phyloP scores from a whole-genome alignment of 305 asterid species.

The Withania somnifera region DNA sequence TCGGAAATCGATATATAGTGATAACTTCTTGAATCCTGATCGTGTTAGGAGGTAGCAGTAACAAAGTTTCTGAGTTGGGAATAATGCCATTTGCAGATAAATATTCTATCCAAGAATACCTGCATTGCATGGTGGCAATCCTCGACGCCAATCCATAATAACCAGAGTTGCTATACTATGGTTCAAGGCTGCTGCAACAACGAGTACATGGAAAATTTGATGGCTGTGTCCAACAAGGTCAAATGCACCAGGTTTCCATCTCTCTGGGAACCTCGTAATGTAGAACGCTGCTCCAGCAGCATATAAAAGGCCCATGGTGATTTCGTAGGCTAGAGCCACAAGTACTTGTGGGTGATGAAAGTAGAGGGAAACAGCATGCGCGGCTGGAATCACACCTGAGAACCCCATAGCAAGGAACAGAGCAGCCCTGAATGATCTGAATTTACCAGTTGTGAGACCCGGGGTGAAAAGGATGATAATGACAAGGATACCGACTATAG shows the following conservation, averaged over 20 bases:
- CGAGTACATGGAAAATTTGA: constrained; percentile 56
- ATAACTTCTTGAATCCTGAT: not conserved
- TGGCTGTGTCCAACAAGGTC: constrained; percentile 65
- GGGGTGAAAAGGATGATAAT: constrained; percentile 60
- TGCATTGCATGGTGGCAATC: constrained; percentile 19
- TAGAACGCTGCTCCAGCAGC: constrained; percentile 46
- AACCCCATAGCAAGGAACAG: constrained; percentile 80
- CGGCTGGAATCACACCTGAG: constrained; percentile 77
- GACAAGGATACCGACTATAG: constrained; percentile 36
- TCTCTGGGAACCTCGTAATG: constrained; percentile 48
- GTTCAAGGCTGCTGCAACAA: constrained; percentile 59
- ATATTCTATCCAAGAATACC: not conserved
- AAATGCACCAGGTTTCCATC: constrained; percentile 54
- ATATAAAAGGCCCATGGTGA: constrained; percentile 53
- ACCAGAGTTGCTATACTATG: constrained; percentile 56
- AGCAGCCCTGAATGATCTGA: constrained; percentile 49
- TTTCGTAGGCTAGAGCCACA: constrained; percentile 55
- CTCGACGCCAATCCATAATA: constrained; percentile 65
- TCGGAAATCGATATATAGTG: not conserved
- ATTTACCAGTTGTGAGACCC: constrained; percentile 35
- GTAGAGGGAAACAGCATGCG: constrained; percentile 48
- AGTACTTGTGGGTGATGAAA: constrained; percentile 37
- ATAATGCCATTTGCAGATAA: not conserved
- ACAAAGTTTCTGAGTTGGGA: not conserved
- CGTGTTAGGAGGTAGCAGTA: not conserved